Conservation (phyloP, 148 eudicot species). For the Talinum fruticosum region DNA sequence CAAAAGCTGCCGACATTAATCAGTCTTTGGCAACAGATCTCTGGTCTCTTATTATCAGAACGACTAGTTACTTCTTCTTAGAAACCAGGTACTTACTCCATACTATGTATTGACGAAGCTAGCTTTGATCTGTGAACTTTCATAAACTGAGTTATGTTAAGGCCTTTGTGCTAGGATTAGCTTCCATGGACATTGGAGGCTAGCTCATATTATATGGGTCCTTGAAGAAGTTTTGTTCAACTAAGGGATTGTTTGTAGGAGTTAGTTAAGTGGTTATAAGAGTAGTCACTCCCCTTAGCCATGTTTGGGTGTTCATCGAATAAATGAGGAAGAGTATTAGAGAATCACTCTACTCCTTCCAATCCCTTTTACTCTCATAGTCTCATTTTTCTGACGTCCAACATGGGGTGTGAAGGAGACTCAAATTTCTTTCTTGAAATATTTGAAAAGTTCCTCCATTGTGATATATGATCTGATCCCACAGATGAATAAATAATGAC, state of each 20-base stretch:
- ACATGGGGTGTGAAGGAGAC: not conserved
- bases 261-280: no score
- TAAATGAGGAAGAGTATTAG: no score
- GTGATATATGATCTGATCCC: not conserved
- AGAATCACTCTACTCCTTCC: no score
- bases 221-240: no score
- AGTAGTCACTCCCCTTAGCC: no score
- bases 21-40: constrained; percentile 34
- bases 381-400: no score
- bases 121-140: not conserved
- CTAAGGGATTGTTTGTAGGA: no score
- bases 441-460: not conserved
- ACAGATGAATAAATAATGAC: not conserved
- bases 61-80: constrained; percentile 63
- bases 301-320: no score
- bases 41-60: constrained; percentile 73
- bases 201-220: no score
- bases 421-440: not conserved
- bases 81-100: constrained; percentile 53
- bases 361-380: no score
- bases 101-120: not conserved
- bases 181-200: no score
- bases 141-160: not conserved
- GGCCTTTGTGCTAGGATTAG: not conserved
- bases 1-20: constrained; percentile 28